A percentile compares a stretch with the other conserved stretches of the same genome.
Conservation (phyloP, 1,139 yeast genomes). For the Pichia kudriavzevii region DNA sequence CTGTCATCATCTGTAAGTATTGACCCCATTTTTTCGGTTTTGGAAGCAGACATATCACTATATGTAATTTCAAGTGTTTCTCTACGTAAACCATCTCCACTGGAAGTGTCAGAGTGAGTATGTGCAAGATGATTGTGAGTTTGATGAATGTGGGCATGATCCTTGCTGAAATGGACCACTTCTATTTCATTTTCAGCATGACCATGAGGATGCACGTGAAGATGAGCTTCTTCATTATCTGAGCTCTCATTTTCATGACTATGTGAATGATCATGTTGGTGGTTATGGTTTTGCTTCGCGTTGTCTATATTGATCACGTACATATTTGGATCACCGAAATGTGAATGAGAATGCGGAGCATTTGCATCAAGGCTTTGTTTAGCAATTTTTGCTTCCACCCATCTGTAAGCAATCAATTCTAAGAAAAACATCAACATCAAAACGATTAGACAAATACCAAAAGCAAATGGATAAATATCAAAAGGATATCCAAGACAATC, state of each 20-base stretch:
- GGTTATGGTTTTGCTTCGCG: conserved; percentile 1
- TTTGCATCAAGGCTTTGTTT: conserved; percentile 15
- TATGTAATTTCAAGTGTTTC: conserved; percentile 40
- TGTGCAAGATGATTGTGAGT: conserved; percentile 1
- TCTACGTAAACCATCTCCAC: not conserved
- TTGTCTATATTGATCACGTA: conserved; percentile 2
- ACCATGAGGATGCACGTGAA: not conserved
- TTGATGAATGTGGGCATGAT: not conserved
- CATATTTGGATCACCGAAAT: conserved; percentile 36
- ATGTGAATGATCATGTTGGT: not conserved
- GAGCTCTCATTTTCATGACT: not conserved
- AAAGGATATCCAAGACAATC: conserved; percentile 52
- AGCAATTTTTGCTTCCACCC: conserved; percentile 35
- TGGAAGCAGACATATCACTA: conserved; percentile 29
- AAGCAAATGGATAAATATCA: conserved; percentile 56
- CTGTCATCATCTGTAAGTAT: not conserved
- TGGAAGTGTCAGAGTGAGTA: too few relatives aligned
- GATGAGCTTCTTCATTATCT: not conserved
- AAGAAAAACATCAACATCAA: conserved; percentile 44
- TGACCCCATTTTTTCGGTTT: conserved; percentile 31
- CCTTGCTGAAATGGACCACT: too few relatives aligned
- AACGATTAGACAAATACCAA: conserved; percentile 52
- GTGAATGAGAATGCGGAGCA: conserved; percentile 39
- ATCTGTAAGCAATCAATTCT: conserved; percentile 50
- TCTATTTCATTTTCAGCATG: not conserved